These are phyloP conservation scores for Fraxinus sp. DNA, from an alignment of 305 asterid species.

Conservation along the genomic window DNA sequence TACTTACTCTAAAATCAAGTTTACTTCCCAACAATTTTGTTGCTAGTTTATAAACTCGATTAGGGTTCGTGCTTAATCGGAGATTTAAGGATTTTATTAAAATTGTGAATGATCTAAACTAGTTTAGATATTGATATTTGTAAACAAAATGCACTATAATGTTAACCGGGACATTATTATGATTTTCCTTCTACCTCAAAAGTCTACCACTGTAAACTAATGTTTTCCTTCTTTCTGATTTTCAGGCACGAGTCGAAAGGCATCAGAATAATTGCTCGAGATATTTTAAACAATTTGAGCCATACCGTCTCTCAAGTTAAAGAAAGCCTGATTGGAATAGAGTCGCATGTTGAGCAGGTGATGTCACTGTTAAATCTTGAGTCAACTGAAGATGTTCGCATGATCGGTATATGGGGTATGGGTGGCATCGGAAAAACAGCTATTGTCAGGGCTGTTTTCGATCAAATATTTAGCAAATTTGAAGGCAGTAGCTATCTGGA, in stretches of 20 bases:
- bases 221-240: neutral
- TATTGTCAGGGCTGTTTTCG: neutral
- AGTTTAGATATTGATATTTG: too few species aligned
- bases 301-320: neutral
- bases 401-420: neutral
- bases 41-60: too few species aligned
- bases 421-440: neutral
- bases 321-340: neutral
- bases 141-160: too few species aligned
- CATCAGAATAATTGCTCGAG: neutral
- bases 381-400: neutral
- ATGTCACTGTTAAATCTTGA: neutral
- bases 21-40: too few species aligned
- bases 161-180: too few species aligned
- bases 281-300: neutral
- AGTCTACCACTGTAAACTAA: too few species aligned
- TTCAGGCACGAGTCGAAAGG: neutral
- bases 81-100: too few species aligned
- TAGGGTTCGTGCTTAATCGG: too few species aligned
- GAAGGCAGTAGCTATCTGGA: neutral
- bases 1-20: too few species aligned
- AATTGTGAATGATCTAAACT: too few species aligned
- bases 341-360: neutral
- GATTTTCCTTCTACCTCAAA: too few species aligned
- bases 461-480: too few species aligned